Base-by-base conservation (phyloP, 371 early-diverging fungal species). In the Mucor ambiguus region DNA sequence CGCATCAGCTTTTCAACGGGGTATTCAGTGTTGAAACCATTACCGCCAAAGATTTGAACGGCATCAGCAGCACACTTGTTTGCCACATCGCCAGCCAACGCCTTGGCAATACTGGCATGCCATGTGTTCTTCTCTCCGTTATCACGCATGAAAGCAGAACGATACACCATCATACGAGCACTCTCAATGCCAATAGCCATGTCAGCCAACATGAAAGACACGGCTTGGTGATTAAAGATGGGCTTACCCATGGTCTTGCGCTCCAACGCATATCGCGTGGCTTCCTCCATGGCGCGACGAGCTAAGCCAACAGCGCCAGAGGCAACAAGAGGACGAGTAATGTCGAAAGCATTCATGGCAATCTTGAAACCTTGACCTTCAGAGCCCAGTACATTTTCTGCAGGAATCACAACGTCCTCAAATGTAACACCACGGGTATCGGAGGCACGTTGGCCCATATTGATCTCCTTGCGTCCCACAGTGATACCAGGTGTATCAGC, bases 341-440 rank as follows among this genome's bases (percentile, higher is more conserved):
- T 95, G 76, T 98, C 97, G 73, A 98, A 98, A 2, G 97, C 97
- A 22, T 93, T 93, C 98, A 98, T 98, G 49, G 97, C 97, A 75
- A 97, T 93, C 77, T 95, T 93, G 86, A 97, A 98, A 6, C 98
- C 98, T 71, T 94, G 78, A 30, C 93, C 93, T 59, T 87, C 85
- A 6, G 79, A 79, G 24, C 92, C 93, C 26, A 83, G 69, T 64
- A 90, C 84, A 74, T 92, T 97, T 76, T 95, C 96, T 46, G 92
- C 91, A 9, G 95, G 93, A 4, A 98, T 92, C 35, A 86, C 95
- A 18, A 98, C 98, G 66, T 98, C 95, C 72, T 96, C 97, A 77
- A 98, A 98, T 5, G 93, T 93, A 63, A 98, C 92, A 58, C 95
- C 97, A 61, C 97, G 89, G 22, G 98, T 98, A 76, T 96, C 98